Evolutionary conservation across 2,329 filamentous ascomycete species (phyloP), one percentile per base, ranked within the genome.

Genomic region (Xylaria polymorpha): DNA sequence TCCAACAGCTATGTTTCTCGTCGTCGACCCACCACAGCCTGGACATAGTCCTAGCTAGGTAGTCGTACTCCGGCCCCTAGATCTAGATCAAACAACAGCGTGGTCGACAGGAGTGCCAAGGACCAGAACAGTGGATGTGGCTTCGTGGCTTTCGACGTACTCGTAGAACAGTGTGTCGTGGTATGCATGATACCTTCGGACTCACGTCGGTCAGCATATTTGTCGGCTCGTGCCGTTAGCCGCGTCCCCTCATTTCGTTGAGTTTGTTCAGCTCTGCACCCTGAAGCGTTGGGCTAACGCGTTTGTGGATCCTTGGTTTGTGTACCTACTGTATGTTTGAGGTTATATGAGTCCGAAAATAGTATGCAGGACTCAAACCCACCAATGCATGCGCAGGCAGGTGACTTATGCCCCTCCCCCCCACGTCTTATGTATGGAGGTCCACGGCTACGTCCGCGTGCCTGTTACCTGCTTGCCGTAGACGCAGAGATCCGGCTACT

Each of bases 401-500:
- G 41, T 57, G 56, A 43, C 46, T 56, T 39, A 32, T 63, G 41
- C 55, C 46, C 12, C 2, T 4, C 29, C 32, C 2, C 25, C 29
- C 32, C 20, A 20, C 32, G 20, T 7, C 58, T 59, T 37, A 44
- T 46, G 5, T 39, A 48, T 37, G 50, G 15, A 44, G 32, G 32
- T 32, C 59, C 55, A 60, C 50, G 29, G 18, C 51, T 37, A 55
- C 15, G n/a, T 43, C 60, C 55, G 60, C 41, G 44, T 60, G 56
- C 43, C n/a, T 48, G 35, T 41, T 58, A 8, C 44, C 14, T 68
- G 12, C 29, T 32, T 29, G 9, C 14, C 29, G 39, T 7, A 59
- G 12, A 25, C 20, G 37, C 18, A 32, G 55, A 59, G 55, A 48
- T 32, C 48, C 5, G 18, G 29, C n/a, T 20, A 22, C 39, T 46